Base-by-base conservation (phyloP, 805 yeast species). In the Ogataea parapolymorpha region DNA sequence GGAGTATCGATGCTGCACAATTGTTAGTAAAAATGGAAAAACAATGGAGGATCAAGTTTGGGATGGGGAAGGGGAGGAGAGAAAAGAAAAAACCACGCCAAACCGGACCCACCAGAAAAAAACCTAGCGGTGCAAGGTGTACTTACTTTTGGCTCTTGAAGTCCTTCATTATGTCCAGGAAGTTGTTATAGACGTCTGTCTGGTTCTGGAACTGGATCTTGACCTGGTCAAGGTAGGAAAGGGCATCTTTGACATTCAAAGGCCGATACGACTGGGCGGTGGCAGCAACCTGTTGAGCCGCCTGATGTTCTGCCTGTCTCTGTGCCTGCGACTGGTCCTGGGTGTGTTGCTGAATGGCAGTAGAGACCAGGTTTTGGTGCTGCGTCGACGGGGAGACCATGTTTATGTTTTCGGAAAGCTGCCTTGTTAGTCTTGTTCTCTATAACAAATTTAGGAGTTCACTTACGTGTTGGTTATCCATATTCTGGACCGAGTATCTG, bases 101-200 rank as follows among this genome's bases (percentile, higher is more conserved):
- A 34, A 28, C 16, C 33, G 23, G 46, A 26, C 18, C 29, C 30
- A 33, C 35, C 36, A 25, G 32, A 26, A 12, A 27, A 15, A 18
- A 32, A 32, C 13, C 22, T 6, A 20, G 22, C 14, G 42, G 44
- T 42, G 46, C 39, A 31, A 37, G 37, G 42, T 27, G 42, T 39
- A 70, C 79, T 46, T 64, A 74, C 80, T 80, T 79, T 68, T 91
- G 97, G 39, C 95, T 83, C 70, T 95, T 95, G 70, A 93, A 95
- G 61, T 95, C 99, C 69, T 95, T 95, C 99, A 93, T 93, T 50
- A 93, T 91, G 61, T 93, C 99, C 58, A 93, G 73, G 58, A 95
- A 93, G 63, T 86, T 89, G 64, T 93, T 93, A 71, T 93, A 93
- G 31, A 93, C 95, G 55, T 90, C 97, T 0, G 98, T 95, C 66